Percentiles rank a stretch among this genome's conserved stretches.
These are phyloP conservation scores for Closterium sp. DNA, from an alignment of 139 green algal species.

Conservation along the genomic window DNA sequence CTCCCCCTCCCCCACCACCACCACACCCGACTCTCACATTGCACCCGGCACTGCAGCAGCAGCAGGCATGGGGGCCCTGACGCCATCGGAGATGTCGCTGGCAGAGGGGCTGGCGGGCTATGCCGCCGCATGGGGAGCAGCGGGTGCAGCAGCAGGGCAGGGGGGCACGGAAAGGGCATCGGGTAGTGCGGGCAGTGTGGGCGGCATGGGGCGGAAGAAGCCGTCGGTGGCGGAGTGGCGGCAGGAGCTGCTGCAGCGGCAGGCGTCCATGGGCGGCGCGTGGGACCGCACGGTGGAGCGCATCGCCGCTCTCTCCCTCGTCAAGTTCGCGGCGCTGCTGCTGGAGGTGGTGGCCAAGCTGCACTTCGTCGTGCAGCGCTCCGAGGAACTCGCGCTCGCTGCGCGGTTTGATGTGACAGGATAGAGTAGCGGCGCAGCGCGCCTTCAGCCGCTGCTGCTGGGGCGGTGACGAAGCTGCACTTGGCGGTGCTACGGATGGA, in stretches of 20 bases:
- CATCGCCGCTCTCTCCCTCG: constrained; percentile 32
- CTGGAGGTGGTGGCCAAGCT: constrained; percentile 42
- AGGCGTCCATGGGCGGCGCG: constrained; percentile 7
- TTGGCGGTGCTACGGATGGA: too few species aligned
- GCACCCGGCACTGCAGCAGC: neutral
- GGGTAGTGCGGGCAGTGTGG: too few species aligned
- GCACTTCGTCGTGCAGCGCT: constrained; percentile 28
- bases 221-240: neutral
- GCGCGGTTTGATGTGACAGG: constrained; percentile 5
- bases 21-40: neutral
- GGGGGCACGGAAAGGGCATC: too few species aligned
- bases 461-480: too few species aligned
- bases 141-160: neutral
- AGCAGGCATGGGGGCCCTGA: neutral
- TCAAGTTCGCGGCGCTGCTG: constrained; percentile 34
- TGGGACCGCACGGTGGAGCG: constrained; percentile 37
- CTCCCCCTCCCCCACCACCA: neutral
- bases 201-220: neutral
- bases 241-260: constrained; percentile 5
- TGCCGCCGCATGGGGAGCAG: neutral
- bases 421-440: too few species aligned
- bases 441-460: too few species aligned
- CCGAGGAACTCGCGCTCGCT: neutral
- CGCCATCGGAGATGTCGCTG: neutral
- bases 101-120: neutral